Conservation (phyloP, 306 rosid genomes). For the Ochetophila trinervis region DNA sequence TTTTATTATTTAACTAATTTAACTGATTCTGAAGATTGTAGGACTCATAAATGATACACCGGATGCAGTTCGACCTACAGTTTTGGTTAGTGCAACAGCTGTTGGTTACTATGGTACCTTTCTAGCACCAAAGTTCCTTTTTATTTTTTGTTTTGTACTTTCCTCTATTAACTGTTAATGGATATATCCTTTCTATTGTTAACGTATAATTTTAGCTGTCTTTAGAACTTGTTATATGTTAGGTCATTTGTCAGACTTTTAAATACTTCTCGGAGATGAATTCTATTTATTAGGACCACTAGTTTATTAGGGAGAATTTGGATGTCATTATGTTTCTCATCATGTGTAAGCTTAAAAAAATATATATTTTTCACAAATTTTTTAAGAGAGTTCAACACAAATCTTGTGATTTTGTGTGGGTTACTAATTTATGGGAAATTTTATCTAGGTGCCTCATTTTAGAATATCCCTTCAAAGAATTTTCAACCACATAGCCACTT, state of each 20-base stretch:
- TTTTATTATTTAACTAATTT: conserved; percentile 39
- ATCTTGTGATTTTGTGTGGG: too few species aligned
- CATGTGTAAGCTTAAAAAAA: too few species aligned
- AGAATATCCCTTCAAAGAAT: too few species aligned
- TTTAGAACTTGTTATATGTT: too few species aligned
- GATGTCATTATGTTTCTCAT: neutral
- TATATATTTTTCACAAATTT: too few species aligned
- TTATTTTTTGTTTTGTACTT: neutral
- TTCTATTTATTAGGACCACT: neutral
- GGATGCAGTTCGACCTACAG: conserved; percentile 62
- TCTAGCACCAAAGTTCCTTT: conserved; percentile 20
- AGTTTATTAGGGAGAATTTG: neutral
- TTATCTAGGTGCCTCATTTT: neutral
- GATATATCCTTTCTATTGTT: neutral
- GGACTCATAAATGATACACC: conserved; percentile 76
- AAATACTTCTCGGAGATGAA: conserved; percentile 1
- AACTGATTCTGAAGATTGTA: conserved; percentile 63
- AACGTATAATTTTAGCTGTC: conserved; percentile 12
- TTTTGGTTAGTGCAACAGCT: conserved; percentile 92
- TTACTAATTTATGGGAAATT: too few species aligned
- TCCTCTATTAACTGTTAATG: neutral
- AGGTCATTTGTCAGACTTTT: neutral
- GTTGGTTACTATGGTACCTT: conserved; percentile 92
- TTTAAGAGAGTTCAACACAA: too few species aligned
- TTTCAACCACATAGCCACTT: too few species aligned